Evolutionary conservation across 148 eudicot genomes (phyloP).

Genomic region (Vaccinium macrocarpon): DNA sequence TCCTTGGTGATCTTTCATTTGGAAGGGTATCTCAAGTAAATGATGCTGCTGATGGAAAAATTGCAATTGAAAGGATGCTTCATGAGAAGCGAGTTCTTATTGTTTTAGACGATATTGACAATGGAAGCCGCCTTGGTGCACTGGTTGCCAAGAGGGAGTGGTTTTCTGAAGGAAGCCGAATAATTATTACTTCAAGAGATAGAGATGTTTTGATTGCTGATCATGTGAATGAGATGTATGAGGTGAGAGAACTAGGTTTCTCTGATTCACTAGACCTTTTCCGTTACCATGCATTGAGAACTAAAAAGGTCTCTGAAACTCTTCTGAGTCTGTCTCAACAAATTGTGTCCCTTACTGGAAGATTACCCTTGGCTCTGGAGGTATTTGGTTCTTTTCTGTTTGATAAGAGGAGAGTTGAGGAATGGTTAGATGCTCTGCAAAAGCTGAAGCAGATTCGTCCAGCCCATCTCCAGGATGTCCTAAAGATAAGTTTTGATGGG

Average conservation of each 20-base stretch:
- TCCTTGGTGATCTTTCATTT: constrained; percentile 26
- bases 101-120: constrained; percentile 54
- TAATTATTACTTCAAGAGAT: constrained; percentile 52
- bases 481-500: constrained; percentile 49
- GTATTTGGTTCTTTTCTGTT: constrained; percentile 59
- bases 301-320: constrained; percentile 34
- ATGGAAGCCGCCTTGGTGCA: constrained; percentile 24
- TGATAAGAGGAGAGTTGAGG: constrained; percentile 40
- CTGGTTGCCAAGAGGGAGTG: constrained; percentile 32
- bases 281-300: constrained; percentile 54
- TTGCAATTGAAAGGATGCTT: constrained; percentile 14
- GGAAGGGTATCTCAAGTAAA: not conserved
- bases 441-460: constrained; percentile 42
- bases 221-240: constrained; percentile 34
- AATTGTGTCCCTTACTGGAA: constrained; percentile 48
- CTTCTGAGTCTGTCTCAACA: constrained; percentile 22
- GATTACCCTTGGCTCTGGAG: constrained; percentile 71
- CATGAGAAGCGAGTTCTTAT: constrained; percentile 31
- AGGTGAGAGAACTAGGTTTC: constrained; percentile 28
- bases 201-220: constrained; percentile 4
- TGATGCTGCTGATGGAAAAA: constrained; percentile 18
- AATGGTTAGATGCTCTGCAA: constrained; percentile 43
- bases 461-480: constrained; percentile 36
- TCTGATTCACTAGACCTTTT: constrained; percentile 46
- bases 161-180: constrained; percentile 52